These are phyloP conservation scores for Streptanthus diversifolius DNA, from an alignment of 345 rosid species.

Conservation along the genomic window DNA sequence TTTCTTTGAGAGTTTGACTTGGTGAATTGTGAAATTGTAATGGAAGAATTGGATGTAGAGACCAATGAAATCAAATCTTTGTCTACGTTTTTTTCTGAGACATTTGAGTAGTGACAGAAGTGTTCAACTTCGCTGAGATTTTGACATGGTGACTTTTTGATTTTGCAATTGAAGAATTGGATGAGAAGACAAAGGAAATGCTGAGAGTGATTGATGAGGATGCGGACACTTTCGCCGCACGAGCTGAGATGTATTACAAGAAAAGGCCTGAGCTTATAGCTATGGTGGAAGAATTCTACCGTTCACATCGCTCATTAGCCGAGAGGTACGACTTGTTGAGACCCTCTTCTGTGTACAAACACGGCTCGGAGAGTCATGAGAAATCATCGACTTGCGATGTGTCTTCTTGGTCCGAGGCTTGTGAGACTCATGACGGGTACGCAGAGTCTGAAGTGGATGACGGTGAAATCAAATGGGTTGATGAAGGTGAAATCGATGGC, in stretches of 20 bases:
- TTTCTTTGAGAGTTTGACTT: not conserved
- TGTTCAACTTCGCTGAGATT: not conserved
- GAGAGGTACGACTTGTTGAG: conserved; percentile 36
- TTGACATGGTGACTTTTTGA: not conserved
- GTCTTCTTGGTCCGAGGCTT: conserved; percentile 33
- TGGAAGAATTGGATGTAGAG: not conserved
- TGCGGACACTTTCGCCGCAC: conserved; percentile 32
- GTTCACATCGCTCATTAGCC: conserved; percentile 30
- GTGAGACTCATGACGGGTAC: conserved; percentile 27
- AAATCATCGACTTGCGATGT: conserved; percentile 27
- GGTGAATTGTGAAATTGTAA: not conserved
- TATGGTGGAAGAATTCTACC: conserved; percentile 35
- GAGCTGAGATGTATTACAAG: conserved; percentile 42
- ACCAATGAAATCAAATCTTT: not conserved
- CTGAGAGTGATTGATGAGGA: conserved; percentile 36
- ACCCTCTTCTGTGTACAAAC: conserved; percentile 29
- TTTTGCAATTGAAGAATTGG: conserved; percentile 25
- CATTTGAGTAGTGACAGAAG: not conserved
- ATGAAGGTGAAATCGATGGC: conserved; percentile 5
- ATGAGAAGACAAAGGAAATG: conserved; percentile 29
- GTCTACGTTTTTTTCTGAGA: not conserved
- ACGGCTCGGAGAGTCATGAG: conserved; percentile 25
- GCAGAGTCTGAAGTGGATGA: conserved; percentile 32
- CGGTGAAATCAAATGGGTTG: conserved; percentile 27
- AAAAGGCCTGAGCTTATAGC: conserved; percentile 36